phyloP scores from a whole-genome alignment of 495 filamentous ascomycete genomes.

The Xeromyces bisporus region DNA sequence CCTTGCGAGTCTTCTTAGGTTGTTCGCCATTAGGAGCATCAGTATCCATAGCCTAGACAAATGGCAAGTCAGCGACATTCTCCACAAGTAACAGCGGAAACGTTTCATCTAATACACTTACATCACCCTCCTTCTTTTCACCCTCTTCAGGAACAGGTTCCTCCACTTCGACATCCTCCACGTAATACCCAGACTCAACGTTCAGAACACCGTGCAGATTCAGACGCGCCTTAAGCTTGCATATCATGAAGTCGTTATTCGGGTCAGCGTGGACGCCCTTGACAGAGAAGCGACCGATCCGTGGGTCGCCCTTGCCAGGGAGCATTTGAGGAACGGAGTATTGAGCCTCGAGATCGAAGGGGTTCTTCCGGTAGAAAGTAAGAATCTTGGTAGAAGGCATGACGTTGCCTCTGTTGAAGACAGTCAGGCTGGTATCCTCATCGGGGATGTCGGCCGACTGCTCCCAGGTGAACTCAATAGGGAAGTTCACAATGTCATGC shows the following conservation, averaged over 20 bases:
- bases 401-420: constrained; percentile 95
- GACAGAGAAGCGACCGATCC: constrained; percentile 91
- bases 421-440: constrained; percentile 91
- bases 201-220: constrained; percentile 96
- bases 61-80: not conserved
- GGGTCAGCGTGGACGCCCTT: constrained; percentile 74
- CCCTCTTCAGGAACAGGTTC: constrained; percentile 59
- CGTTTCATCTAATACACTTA: too few relatives aligned
- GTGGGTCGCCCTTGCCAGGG: constrained; percentile 83
- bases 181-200: constrained; percentile 92
- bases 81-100: too few relatives aligned
- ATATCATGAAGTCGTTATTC: constrained; percentile 95
- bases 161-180: constrained; percentile 96
- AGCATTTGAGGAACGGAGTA: constrained; percentile 76
- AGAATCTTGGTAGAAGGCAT: constrained; percentile 99
- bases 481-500: constrained; percentile 94
- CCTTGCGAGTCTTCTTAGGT: constrained; percentile 87
- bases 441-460: constrained; percentile 97
- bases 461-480: constrained; percentile 99
- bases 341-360: constrained; percentile 89
- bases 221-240: constrained; percentile 96
- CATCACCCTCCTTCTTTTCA: constrained; percentile 55
- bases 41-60: constrained; percentile 75
- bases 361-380: constrained; percentile 96
- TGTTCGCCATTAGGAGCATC: constrained; percentile 46